Conservation (phyloP, 2,329 filamentous ascomycete species). For the Tolypocladium guangdongense region DNA sequence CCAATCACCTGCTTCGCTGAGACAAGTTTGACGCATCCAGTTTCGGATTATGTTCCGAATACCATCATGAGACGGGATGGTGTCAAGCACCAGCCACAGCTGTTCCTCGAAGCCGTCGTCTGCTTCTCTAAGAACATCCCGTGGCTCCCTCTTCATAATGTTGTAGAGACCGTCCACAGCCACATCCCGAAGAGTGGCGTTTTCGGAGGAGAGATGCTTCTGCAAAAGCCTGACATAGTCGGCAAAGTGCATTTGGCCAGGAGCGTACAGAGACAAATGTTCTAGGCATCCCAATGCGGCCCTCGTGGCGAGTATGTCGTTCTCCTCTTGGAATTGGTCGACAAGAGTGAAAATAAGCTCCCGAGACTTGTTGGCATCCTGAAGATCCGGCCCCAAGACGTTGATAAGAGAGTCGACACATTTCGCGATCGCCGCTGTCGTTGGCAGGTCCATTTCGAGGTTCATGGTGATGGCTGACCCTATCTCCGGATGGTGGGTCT, state of each 20-base stretch:
- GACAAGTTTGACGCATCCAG: constrained; percentile 85
- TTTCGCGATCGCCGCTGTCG: constrained; percentile 70
- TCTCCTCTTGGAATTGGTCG: constrained; percentile 68
- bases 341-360: constrained; percentile 86
- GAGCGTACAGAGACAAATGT: constrained; percentile 84
- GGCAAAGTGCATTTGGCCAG: constrained; percentile 72
- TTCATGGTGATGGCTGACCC: constrained; percentile 76
- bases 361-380: constrained; percentile 83
- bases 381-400: constrained; percentile 86
- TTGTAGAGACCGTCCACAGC: constrained; percentile 86
- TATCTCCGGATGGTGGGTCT: constrained; percentile 82
- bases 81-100: constrained; percentile 82
- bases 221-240: constrained; percentile 79
- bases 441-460: constrained; percentile 74
- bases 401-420: constrained; percentile 95
- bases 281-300: constrained; percentile 78
- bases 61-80: constrained; percentile 61
- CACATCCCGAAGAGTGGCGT: constrained; percentile 60
- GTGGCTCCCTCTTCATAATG: constrained; percentile 84
- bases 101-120: constrained; percentile 76
- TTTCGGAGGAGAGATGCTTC: constrained; percentile 59
- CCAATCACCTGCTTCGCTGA: constrained; percentile 74
- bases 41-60: constrained; percentile 83
- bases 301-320: constrained; percentile 57
- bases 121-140: constrained; percentile 68